Conservation (phyloP, 345 rosid genomes). For the Corymbia maculata region DNA sequence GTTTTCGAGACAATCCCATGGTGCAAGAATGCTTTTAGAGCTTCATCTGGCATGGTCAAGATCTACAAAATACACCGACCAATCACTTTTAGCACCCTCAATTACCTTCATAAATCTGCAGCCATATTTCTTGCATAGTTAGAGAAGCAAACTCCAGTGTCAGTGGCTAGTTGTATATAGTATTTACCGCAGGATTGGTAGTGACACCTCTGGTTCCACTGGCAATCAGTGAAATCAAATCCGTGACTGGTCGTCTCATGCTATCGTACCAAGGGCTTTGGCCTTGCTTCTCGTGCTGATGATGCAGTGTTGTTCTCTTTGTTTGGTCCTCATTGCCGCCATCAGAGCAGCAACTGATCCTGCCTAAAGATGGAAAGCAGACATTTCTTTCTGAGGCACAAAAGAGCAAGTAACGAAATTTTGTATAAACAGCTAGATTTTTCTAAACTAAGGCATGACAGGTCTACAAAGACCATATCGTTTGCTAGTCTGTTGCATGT, state of each 20-base stretch:
- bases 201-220: neutral
- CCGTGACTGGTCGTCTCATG: neutral
- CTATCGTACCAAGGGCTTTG: neutral
- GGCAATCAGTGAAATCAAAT: neutral
- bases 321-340: neutral
- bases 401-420: neutral
- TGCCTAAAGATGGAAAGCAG: neutral
- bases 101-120: neutral
- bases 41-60: neutral
- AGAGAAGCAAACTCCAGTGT: neutral
- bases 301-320: neutral
- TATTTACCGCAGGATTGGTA: neutral
- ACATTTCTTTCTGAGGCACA: neutral
- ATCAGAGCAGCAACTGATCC: neutral
- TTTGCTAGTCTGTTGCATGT: neutral
- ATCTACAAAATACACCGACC: neutral
- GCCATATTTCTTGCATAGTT: neutral
- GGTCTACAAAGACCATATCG: neutral
- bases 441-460: neutral
- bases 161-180: neutral
- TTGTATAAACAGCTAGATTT: neutral
- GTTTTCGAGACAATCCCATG: neutral
- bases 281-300: neutral
- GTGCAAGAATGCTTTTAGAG: slow-evolving; percentile 1
- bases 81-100: neutral